These are phyloP conservation scores for Tetrapisispora taiwanensis DNA, from an alignment of 805 yeast species.

Conservation along the genomic window DNA sequence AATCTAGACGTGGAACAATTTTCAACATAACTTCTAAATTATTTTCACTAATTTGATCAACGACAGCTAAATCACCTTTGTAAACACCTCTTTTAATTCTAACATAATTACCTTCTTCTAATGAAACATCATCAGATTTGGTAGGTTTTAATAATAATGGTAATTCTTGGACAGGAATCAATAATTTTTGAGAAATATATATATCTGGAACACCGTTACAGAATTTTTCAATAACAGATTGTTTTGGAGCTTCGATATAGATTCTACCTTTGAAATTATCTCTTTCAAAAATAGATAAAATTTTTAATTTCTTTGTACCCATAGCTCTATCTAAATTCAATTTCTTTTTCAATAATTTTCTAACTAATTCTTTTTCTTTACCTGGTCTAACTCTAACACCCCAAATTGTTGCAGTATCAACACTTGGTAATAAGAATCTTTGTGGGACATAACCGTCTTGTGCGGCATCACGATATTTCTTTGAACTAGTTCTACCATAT, in stretches of 20 bases:
- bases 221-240: slow-evolving; percentile 84
- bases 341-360: slow-evolving; percentile 76
- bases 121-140: slow-evolving; percentile 75
- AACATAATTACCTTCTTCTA: slow-evolving; percentile 87
- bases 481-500: slow-evolving; percentile 76
- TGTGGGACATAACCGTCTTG: slow-evolving; percentile 83
- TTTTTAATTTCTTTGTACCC: slow-evolving; percentile 64
- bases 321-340: slow-evolving; percentile 59
- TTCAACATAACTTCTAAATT: slow-evolving; percentile 92
- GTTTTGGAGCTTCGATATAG: slow-evolving; percentile 87
- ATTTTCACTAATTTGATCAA: slow-evolving; percentile 86
- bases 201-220: slow-evolving; percentile 84
- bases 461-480: slow-evolving; percentile 68
- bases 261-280: slow-evolving; percentile 87
- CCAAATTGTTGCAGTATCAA: slow-evolving; percentile 93
- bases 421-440: slow-evolving; percentile 85
- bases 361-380: slow-evolving; percentile 81
- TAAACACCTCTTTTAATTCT: slow-evolving; percentile 85
- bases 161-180: slow-evolving; percentile 92
- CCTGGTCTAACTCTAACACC: slow-evolving; percentile 92
- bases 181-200: slow-evolving; percentile 58
- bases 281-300: slow-evolving; percentile 85
- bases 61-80: slow-evolving; percentile 86
- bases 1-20: slow-evolving; percentile 87
- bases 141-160: slow-evolving; percentile 87